phyloP scores from a whole-genome alignment of 345 rosid species.

The Syzygium jambos region DNA sequence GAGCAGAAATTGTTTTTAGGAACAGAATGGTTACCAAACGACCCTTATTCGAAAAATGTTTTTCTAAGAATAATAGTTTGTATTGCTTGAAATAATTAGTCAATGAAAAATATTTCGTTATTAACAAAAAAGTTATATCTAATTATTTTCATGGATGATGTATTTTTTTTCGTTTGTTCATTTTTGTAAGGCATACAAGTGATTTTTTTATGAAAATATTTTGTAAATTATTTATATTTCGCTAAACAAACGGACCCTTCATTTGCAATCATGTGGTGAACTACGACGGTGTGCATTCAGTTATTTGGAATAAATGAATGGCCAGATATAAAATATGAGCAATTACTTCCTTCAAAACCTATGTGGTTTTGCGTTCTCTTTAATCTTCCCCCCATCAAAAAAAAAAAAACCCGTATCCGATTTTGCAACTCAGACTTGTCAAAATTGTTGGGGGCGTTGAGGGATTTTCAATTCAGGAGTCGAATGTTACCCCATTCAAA shows the following conservation, averaged over 20 bases:
- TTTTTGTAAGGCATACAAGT: no score
- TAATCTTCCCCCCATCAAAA: background rate
- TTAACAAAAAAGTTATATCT: background rate
- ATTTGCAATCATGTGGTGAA: background rate
- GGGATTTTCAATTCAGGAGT: background rate
- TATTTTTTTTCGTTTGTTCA: background rate
- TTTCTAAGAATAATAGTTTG: background rate
- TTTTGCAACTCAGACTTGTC: background rate
- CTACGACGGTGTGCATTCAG: background rate
- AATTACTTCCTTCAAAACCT: background rate
- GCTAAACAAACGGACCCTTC: background rate
- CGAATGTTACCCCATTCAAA: background rate
- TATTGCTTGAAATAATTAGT: no score
- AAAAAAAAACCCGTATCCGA: background rate
- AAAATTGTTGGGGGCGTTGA: rapidly evolving
- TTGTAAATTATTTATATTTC: background rate
- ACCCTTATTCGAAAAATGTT: no score
- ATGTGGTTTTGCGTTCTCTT: background rate
- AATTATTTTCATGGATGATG: rapidly evolving
- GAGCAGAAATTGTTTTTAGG: no score
- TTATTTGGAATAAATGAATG: background rate
- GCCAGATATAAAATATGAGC: background rate
- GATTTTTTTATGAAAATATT: no score
- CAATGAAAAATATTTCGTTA: no score
- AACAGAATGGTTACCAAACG: no score